Evolutionary conservation across 495 filamentous ascomycete genomes (phyloP).

Genomic region (Aspergillus mulundensis): DNA sequence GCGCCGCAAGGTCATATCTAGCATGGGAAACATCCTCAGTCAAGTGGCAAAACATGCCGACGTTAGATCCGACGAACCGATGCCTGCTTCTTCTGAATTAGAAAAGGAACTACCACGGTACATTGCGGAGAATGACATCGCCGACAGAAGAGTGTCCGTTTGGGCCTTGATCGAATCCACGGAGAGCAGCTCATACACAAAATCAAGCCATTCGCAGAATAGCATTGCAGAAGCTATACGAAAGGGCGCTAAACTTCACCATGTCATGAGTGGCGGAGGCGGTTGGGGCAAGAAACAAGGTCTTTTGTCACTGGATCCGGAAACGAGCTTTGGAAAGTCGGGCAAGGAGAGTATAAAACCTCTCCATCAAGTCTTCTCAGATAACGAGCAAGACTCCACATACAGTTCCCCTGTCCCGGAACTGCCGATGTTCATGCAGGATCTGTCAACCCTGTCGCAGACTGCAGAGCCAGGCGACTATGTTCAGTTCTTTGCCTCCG

Average conservation of each 20-base stretch:
- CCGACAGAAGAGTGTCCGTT: conserved; percentile 53
- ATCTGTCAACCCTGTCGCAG: conserved; percentile 40
- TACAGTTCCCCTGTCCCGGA: conserved; percentile 20
- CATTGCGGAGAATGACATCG: conserved; percentile 46
- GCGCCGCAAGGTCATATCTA: conserved; percentile 57
- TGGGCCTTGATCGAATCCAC: conserved; percentile 66
- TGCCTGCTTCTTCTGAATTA: conserved; percentile 73
- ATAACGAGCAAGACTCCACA: conserved; percentile 4
- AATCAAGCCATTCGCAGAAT: conserved; percentile 19
- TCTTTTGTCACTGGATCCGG: conserved; percentile 76
- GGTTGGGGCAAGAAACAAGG: conserved; percentile 88
- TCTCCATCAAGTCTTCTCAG: conserved; percentile 24
- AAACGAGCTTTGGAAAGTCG: conserved; percentile 39
- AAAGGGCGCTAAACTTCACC: conserved; percentile 54
- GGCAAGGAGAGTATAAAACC: conserved; percentile 10
- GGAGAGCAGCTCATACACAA: conserved; percentile 14
- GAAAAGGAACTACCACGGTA: conserved; percentile 61
- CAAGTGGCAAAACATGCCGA: conserved; percentile 51
- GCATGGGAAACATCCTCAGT: conserved; percentile 81
- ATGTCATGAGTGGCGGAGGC: conserved; percentile 79
- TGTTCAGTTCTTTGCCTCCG: conserved; percentile 47
- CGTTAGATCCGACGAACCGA: conserved; percentile 33
- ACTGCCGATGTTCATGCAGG: conserved; percentile 24
- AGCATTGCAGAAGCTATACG: conserved; percentile 22
- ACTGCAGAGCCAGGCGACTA: conserved; percentile 45